phyloP scores from a whole-genome alignment of 2,329 filamentous ascomycete species.

The Phaeomoniella chlamydospora region DNA sequence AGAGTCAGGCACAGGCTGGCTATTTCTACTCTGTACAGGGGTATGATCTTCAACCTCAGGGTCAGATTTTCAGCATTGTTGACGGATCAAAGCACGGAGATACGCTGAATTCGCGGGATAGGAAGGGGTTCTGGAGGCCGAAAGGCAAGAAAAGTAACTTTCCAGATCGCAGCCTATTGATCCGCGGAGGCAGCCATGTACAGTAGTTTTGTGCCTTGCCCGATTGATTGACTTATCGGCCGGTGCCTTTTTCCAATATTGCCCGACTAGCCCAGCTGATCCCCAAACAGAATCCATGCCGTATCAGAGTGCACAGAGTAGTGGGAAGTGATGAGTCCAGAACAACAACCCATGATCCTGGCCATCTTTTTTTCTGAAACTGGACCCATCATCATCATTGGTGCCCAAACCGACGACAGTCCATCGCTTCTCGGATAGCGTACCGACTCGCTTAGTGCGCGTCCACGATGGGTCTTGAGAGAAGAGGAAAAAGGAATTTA shows the following conservation, averaged over 20 bases:
- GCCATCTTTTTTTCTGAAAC: neutral
- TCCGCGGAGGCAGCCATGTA: no score
- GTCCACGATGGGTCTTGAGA: neutral
- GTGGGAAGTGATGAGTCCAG: neutral
- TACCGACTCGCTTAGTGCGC: neutral
- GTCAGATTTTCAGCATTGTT: neutral
- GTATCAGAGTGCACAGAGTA: no score
- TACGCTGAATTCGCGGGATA: neutral
- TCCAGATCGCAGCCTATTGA: no score
- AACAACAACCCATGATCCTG: neutral
- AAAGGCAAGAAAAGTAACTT: no score
- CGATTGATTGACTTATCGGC: no score
- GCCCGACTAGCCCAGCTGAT: no score
- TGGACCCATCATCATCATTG: neutral
- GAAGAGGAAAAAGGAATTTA: neutral
- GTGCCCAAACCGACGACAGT: neutral
- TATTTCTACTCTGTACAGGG: no score
- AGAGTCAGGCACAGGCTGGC: no score
- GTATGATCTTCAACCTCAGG: no score
- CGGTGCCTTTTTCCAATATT: no score
- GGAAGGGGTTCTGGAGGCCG: neutral
- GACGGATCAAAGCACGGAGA: neutral
- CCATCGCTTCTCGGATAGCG: neutral
- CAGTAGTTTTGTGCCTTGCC: no score
- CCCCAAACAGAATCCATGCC: no score